These are phyloP conservation scores for Didymella sp. DNA, from an alignment of 2,329 filamentous ascomycete genomes.

Conservation along the genomic window DNA sequence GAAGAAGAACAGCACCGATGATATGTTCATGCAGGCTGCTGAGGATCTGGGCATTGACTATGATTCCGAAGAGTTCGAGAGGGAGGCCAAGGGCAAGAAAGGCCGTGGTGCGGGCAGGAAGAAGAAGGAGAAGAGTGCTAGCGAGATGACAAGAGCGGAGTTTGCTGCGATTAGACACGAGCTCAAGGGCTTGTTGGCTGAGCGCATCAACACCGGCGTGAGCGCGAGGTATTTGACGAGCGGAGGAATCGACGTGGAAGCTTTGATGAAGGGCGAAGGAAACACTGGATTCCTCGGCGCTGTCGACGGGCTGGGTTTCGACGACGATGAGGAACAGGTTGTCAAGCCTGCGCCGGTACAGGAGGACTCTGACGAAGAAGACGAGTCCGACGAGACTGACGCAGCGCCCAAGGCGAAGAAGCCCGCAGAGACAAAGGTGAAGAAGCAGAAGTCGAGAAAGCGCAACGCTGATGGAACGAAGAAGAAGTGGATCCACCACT, in stretches of 20 bases:
- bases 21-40: conserved; percentile 82
- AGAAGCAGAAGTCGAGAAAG: conserved; percentile 14
- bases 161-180: conserved; percentile 73
- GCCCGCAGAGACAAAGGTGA: neutral
- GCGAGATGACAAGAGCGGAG: conserved; percentile 74
- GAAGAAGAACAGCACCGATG: conserved; percentile 81
- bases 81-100: conserved; percentile 62
- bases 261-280: conserved; percentile 66
- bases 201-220: conserved; percentile 84
- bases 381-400: neutral
- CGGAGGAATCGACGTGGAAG: conserved; percentile 82
- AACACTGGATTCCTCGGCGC: conserved; percentile 71
- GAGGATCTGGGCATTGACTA: conserved; percentile 95
- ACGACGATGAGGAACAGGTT: conserved; percentile 26
- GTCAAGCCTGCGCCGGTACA: conserved; percentile 27
- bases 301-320: conserved; percentile 56
- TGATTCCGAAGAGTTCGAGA: conserved; percentile 82
- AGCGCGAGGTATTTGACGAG: conserved; percentile 85
- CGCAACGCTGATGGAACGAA: conserved; percentile 14
- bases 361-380: conserved; percentile 28
- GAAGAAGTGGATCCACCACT: conserved; percentile 22
- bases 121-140: conserved; percentile 75
- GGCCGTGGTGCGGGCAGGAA: conserved; percentile 74
- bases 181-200: conserved; percentile 71
- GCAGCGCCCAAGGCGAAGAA: neutral